Base-by-base conservation (phyloP, 192 early-diverging fungal species). In the Coemansia sp. region DNA sequence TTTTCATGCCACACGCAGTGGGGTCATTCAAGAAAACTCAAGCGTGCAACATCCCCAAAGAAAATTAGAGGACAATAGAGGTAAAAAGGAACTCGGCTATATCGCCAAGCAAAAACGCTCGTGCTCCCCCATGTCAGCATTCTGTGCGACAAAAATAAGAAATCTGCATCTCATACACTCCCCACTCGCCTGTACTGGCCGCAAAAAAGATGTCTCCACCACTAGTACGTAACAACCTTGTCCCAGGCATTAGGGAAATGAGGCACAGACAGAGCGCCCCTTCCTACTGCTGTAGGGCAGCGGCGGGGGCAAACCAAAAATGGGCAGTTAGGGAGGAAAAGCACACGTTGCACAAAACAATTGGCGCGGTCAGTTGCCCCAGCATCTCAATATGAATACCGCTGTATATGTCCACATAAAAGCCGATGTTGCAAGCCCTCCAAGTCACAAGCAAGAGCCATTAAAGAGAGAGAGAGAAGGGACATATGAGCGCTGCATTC, bases 291-390 rank as follows among this genome's bases (percentile, higher is more conserved):
- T 26, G 48, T 11, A 50, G 43, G 18, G 43, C 20, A 41, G 43
- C 39, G 25, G 53, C 45, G 74, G 31, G 35, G 33, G 52, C 59
- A 43, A 61, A 52, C 59, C 36, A 69, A 68, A 61, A 42, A 21
- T 25, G 25, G 25, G 28, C 31, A 20, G 33, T 23, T 25, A 38
- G 43, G 61, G 25, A 62, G 38, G 16, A 41, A 50, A 59, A 48
- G 34, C 34, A 66, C 62, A 50, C 48, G 48, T 50, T 50, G 48
- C 48, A n/a, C 48, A 50, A 9, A 26, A 26, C 48, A 50, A 50
- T 50, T 50, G 48, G 48, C 45, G 48, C 48, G 48, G 48, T 26
- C 48, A 50, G 48, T 50, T 50, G 48, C 48, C 23, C 12, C 10
- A 50, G 25, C 23, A 50, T 21, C 48, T 25, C 48, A 50, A 23